These are phyloP conservation scores for Hygrocybe punicea DNA, from an alignment of 768 basidiomycete species.

Conservation along the genomic window DNA sequence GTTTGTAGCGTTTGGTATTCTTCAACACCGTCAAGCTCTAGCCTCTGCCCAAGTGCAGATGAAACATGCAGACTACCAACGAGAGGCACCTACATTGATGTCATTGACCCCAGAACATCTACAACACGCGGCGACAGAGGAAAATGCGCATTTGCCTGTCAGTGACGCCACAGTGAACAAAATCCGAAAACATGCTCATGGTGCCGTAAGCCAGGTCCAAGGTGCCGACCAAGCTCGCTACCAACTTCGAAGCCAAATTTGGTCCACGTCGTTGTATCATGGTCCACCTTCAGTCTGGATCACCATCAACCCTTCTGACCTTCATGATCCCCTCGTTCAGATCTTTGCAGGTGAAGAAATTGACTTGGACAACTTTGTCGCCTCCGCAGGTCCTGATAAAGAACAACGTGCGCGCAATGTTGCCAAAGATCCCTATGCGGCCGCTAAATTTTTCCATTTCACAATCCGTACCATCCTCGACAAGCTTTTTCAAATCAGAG, in stretches of 20 bases:
- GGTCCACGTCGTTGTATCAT: no score
- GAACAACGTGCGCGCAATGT: no score
- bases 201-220: slow-evolving; percentile 11
- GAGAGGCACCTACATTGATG: slow-evolving; percentile 11
- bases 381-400: slow-evolving; percentile 14
- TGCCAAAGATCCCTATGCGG: slow-evolving; percentile 36
- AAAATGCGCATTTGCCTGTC: slow-evolving; percentile 16
- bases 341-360: slow-evolving; percentile 38
- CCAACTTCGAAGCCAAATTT: no score
- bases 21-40: slow-evolving; percentile 27
- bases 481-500: slow-evolving; percentile 30
- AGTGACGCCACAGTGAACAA: slow-evolving; percentile 15
- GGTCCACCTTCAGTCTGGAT: no score
- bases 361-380: slow-evolving; percentile 35
- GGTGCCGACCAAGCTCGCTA: slow-evolving; percentile 23
- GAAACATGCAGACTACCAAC: slow-evolving; percentile 18
- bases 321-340: no score
- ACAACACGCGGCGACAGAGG: slow-evolving; percentile 27
- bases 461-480: slow-evolving; percentile 29
- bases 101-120: slow-evolving; percentile 23
- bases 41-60: slow-evolving; percentile 33
- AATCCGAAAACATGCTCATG: slow-evolving; percentile 19
- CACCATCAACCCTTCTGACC: no score
- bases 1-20: slow-evolving; percentile 31
- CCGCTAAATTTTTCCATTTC: slow-evolving; percentile 40